These are phyloP conservation scores for Sphagnurus paluster DNA, from an alignment of 1,284 basidiomycete genomes.

Conservation along the genomic window DNA sequence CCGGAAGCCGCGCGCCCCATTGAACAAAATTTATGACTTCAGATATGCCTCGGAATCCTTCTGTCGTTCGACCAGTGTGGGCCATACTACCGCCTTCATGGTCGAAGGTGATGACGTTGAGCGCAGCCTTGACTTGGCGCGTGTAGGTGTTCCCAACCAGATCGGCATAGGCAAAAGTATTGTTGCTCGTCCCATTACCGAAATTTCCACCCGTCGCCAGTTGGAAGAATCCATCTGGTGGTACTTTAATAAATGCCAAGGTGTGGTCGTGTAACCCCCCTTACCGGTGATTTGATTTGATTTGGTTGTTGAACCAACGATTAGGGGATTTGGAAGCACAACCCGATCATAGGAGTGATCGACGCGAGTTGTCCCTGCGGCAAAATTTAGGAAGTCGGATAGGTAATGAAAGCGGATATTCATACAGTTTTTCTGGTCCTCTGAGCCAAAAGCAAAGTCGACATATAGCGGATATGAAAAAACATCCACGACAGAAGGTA, in stretches of 20 bases:
- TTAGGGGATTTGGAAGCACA: constrained; percentile 58
- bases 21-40: constrained; percentile 15
- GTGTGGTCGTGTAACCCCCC: constrained; percentile 14
- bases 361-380: constrained; percentile 50
- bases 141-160: constrained; percentile 60
- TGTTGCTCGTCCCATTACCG: constrained; percentile 70
- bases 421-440: constrained; percentile 52
- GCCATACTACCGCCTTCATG: constrained; percentile 58
- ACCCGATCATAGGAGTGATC: constrained; percentile 70
- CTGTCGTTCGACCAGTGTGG: constrained; percentile 9
- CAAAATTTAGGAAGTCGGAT: constrained; percentile 3
- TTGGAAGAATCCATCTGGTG: constrained; percentile 55
- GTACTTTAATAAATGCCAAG: neutral
- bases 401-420: neutral
- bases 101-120: constrained; percentile 63
- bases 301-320: constrained; percentile 54
- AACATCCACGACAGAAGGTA: constrained; percentile 49
- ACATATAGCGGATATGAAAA: constrained; percentile 69
- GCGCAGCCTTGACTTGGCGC: constrained; percentile 58
- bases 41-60: neutral
- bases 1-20: constrained; percentile 42
- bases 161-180: constrained; percentile 65
- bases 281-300: constrained; percentile 60
- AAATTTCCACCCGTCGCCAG: constrained; percentile 47
- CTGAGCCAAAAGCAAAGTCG: constrained; percentile 51